phyloP scores from a whole-genome alignment of 306 rosid genomes.

The Casuarina cunninghamiana region DNA sequence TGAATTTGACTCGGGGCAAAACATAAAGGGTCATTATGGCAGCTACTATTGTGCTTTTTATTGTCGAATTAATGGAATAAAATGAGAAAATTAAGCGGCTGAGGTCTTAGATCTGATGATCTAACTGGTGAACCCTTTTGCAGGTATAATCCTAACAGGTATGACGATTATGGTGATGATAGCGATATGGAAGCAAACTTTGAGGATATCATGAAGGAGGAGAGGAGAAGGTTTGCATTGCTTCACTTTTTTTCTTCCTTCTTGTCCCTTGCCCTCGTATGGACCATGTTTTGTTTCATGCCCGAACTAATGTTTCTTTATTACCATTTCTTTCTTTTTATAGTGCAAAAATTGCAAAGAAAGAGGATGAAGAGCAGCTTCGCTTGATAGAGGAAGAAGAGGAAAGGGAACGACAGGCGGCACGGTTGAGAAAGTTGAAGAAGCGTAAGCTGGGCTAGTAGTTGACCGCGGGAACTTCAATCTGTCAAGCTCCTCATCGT shows the following conservation, averaged over 20 bases:
- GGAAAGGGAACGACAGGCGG: conserved; percentile 34
- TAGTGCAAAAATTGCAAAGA: conserved; percentile 49
- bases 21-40: not conserved
- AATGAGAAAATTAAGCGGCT: not conserved
- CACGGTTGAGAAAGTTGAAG: conserved; percentile 38
- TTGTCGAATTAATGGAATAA: not conserved
- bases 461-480: not conserved
- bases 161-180: conserved; percentile 51
- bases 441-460: conserved; percentile 41
- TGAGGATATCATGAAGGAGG: conserved; percentile 75
- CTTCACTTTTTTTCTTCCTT: not conserved
- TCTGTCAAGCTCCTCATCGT: not conserved
- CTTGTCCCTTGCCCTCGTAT: not conserved
- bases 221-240: conserved; percentile 59
- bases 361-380: conserved; percentile 71
- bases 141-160: conserved; percentile 66
- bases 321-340: conserved; percentile 1
- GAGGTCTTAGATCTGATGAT: not conserved
- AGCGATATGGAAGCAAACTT: conserved; percentile 84
- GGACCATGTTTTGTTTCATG: not conserved
- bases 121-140: conserved; percentile 9
- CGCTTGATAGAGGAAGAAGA: conserved; percentile 57
- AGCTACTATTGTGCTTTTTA: not conserved
- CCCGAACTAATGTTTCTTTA: not conserved
- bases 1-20: not conserved